Base-by-base conservation (phyloP, 2,329 filamentous ascomycete species). In the Neopestalotiopsis rosae region DNA sequence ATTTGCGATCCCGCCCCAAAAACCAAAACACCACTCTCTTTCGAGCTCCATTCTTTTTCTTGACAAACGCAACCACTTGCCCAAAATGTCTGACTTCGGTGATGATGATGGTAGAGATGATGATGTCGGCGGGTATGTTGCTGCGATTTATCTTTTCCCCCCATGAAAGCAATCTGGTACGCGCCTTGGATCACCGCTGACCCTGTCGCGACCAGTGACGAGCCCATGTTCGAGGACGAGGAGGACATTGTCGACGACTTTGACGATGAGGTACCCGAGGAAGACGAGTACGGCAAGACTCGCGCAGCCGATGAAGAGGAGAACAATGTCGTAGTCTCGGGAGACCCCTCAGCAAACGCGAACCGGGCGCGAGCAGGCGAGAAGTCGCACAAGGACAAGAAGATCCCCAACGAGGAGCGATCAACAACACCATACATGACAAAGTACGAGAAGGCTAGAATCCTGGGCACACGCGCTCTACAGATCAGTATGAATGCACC, bases 401-500 rank as follows among this genome's bases (percentile, higher is more conserved):
- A 94, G 84, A 95, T 99, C 64, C 89, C 94, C 68, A 93, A 94
- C 74, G 93, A 95, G 73, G 89, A 97, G 82, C 90, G 96, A 76
- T 92, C 90, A 30, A 99, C 96, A 9, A 99, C 96, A 34, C 96
- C 95, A 2, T 99, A 98, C 84, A 97, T 99, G 95, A 99, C 96
- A 74, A 99, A 99, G 85, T 99, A 99, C 83, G 96, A 99, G 87
- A 90, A 91, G 75, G 96, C 96, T 72, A 91, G 96, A 78, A 95
- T 99, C 69, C 84, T 99, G 72, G 96, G 96, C 62, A 98, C 96
- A 56, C 88, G 96, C 74, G 96, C 96, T 56, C 82, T 98, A 79
- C 96, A 99, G 83, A 98, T 99, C 79, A 98, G 96, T 84, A 97
- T 98, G 91, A 98, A 98, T 81, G 96, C 96, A 69, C 96, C 96